A percentile compares a stretch with the other conserved stretches of the same genome.
phyloP scores from a whole-genome alignment of 176 grass and related monocot genomes.

The Oropetium thomaeum region DNA sequence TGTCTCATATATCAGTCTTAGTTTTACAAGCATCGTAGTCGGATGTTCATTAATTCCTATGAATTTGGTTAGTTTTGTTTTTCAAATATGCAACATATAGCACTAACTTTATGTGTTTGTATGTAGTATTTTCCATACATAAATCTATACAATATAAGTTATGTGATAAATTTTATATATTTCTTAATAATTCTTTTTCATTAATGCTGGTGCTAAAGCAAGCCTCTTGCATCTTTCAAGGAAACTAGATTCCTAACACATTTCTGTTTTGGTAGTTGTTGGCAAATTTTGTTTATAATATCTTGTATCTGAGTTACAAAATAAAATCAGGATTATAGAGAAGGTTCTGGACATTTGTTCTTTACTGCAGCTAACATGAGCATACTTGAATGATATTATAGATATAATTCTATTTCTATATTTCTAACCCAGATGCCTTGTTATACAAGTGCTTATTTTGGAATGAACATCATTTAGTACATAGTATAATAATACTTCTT shows the following conservation, averaged over 20 bases:
- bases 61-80: background rate
- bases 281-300: conserved; percentile 6
- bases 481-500: background rate
- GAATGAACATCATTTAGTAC: background rate
- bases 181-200: too few species aligned
- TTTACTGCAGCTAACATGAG: background rate
- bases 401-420: background rate
- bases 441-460: conserved; percentile 7
- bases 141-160: too few species aligned
- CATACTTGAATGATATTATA: background rate
- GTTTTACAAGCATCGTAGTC: background rate
- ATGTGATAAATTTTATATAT: too few species aligned
- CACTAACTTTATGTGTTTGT: too few species aligned
- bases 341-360: background rate
- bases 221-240: background rate
- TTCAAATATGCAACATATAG: background rate
- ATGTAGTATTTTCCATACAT: too few species aligned
- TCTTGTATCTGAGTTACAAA: background rate
- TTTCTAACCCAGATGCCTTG: conserved; percentile 4
- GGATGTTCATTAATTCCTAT: background rate
- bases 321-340: background rate
- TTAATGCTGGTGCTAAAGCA: too few species aligned
- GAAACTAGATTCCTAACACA: too few species aligned
- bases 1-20: background rate
- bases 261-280: background rate